phyloP scores from a whole-genome alignment of 2,329 filamentous ascomycete genomes.

The Nemania diffusa region DNA sequence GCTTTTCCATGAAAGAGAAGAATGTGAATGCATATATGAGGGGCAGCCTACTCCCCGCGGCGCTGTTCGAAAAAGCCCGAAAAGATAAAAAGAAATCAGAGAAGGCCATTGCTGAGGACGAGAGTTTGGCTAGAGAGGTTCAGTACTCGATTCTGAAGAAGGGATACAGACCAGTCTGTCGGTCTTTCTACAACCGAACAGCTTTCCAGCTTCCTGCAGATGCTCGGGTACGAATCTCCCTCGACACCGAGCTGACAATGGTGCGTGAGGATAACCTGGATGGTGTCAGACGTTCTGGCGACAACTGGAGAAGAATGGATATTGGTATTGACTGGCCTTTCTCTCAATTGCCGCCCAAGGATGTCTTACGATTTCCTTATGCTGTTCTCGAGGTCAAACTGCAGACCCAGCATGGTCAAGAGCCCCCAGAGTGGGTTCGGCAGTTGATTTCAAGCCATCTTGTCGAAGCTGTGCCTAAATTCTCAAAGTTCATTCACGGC shows the following conservation, averaged over 20 bases:
- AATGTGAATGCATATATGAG: conserved; percentile 91
- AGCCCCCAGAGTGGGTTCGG: conserved; percentile 95
- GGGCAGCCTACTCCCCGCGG: conserved; percentile 84
- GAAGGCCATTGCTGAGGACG: conserved; percentile 90
- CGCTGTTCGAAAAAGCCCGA: conserved; percentile 95
- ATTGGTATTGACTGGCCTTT: conserved; percentile 98
- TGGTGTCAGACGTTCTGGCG: conserved; percentile 76
- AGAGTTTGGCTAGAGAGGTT: conserved; percentile 88
- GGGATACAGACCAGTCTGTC: conserved; percentile 86
- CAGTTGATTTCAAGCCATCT: conserved; percentile 93
- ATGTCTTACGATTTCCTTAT: conserved; percentile 93
- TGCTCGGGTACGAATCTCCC: conserved; percentile 92
- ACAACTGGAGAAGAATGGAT: conserved; percentile 97
- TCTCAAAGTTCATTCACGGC: conserved; percentile 99
- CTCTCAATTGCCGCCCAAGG: conserved; percentile 83
- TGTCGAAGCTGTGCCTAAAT: conserved; percentile 98
- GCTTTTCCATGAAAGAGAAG: conserved; percentile 96
- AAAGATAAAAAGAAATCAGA: conserved; percentile 94
- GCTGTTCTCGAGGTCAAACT: conserved; percentile 97
- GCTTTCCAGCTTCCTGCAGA: conserved; percentile 98
- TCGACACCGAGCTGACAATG: conserved; percentile 97
- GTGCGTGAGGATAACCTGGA: conserved; percentile 94
- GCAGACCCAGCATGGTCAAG: conserved; percentile 93
- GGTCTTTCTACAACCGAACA: conserved; percentile 97
- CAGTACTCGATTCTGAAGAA: conserved; percentile 93